These are phyloP conservation scores for Magnusiomyces magnusii DNA, from an alignment of 1,139 yeast genomes.

Conservation along the genomic window DNA sequence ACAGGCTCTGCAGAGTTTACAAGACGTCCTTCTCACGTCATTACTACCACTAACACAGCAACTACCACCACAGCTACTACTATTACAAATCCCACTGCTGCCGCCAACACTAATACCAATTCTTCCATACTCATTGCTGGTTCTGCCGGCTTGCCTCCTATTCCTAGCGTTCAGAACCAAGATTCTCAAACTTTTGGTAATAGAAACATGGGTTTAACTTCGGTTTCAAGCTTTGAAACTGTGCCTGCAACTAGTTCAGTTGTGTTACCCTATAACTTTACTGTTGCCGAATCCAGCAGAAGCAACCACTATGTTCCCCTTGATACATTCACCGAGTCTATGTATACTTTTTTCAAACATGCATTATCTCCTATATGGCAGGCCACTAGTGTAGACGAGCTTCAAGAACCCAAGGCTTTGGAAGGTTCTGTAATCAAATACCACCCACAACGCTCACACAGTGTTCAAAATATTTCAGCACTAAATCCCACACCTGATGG, in stretches of 20 bases:
- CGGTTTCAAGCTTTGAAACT: neutral
- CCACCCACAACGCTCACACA: neutral
- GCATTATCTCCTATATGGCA: slow-evolving; percentile 2
- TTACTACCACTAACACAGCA: neutral
- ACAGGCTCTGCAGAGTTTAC: neutral
- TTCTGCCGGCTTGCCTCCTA: neutral
- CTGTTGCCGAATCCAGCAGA: neutral
- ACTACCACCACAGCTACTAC: neutral
- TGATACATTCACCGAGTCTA: neutral
- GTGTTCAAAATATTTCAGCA: neutral
- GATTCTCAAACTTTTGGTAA: neutral
- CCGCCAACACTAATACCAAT: neutral
- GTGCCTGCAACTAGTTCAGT: neutral
- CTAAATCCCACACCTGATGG: neutral
- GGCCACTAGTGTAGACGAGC: neutral
- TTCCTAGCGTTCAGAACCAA: neutral
- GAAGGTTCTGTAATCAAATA: neutral
- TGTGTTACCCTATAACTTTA: neutral
- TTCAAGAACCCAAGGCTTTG: neutral
- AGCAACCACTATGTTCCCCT: neutral
- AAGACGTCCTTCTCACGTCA: neutral
- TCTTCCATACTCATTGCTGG: neutral
- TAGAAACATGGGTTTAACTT: neutral
- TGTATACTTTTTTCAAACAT: neutral
- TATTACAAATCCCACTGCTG: neutral